phyloP scores from a whole-genome alignment of 768 basidiomycete species.

The Podaxis sp. region DNA sequence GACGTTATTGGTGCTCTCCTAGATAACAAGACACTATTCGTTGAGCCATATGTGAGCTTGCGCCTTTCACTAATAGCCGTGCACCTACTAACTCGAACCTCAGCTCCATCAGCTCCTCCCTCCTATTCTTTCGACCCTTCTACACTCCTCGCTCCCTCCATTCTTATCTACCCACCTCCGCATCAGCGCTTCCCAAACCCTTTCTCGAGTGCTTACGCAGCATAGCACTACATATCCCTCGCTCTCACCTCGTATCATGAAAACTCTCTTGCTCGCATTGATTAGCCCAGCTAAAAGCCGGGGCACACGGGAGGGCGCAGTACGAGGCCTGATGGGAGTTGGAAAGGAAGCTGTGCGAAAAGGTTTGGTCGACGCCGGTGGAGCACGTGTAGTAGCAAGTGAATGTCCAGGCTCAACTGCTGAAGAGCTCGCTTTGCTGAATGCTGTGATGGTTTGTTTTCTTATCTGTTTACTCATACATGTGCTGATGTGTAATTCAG shows the following conservation, averaged over 20 bases:
- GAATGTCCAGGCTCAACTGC: constrained; percentile 48
- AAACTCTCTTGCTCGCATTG: constrained; percentile 87
- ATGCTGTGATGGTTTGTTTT: constrained; percentile 59
- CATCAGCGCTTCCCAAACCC: constrained; percentile 77
- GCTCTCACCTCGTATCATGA: constrained; percentile 86
- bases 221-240: constrained; percentile 90
- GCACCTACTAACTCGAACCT: constrained; percentile 5
- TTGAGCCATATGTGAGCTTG: constrained; percentile 91
- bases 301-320: constrained; percentile 87
- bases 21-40: constrained; percentile 85
- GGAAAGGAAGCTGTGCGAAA: constrained; percentile 85
- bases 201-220: constrained; percentile 77
- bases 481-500: constrained; percentile 29
- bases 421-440: constrained; percentile 47
- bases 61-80: background rate
- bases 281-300: constrained; percentile 68
- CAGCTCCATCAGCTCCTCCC: constrained; percentile 96
- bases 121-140: constrained; percentile 85
- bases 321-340: constrained; percentile 82
- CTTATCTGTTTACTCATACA: background rate
- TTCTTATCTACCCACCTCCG: constrained; percentile 73
- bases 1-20: constrained; percentile 84
- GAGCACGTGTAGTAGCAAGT: constrained; percentile 70
- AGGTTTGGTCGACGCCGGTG: constrained; percentile 79
- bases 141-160: constrained; percentile 82